phyloP scores from a whole-genome alignment of 768 basidiomycete species.

The Pleurotus tuber-regium region DNA sequence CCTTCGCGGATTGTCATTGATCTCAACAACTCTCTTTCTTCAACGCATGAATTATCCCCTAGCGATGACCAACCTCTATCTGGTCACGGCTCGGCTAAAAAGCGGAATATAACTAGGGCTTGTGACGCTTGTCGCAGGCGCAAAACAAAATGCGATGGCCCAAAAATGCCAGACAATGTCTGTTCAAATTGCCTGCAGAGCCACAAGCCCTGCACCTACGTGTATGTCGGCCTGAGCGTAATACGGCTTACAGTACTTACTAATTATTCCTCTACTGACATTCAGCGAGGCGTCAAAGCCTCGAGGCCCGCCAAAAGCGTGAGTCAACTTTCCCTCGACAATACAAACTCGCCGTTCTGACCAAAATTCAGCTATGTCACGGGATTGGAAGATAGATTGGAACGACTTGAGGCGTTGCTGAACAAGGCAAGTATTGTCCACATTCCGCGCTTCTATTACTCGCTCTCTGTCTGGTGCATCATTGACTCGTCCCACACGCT shows the following conservation, averaged over 20 bases:
- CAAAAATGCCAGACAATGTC: conserved; percentile 43
- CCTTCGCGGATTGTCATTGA: conserved; percentile 9
- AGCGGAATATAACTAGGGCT: conserved; percentile 50
- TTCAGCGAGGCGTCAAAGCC: conserved; percentile 62
- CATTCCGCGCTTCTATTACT: neutral
- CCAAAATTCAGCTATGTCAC: conserved; percentile 46
- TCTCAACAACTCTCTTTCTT: neutral
- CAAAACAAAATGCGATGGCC: conserved; percentile 62
- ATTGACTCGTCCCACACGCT: conserved; percentile 2
- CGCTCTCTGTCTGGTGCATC: neutral
- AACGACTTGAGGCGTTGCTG: conserved; percentile 53
- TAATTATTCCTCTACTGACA: too few relatives aligned
- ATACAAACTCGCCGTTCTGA: conserved; percentile 5
- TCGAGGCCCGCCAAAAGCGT: conserved; percentile 69
- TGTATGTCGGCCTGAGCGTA: conserved; percentile 35
- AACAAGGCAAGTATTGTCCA: conserved; percentile 39
- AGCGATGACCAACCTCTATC: neutral
- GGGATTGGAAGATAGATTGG: conserved; percentile 56
- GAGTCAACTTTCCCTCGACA: conserved; percentile 22
- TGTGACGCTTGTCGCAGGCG: conserved; percentile 59
- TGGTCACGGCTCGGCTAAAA: conserved; percentile 26
- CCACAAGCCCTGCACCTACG: conserved; percentile 55
- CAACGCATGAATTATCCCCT: neutral
- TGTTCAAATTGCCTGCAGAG: conserved; percentile 59
- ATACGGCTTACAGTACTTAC: too few relatives aligned